These are phyloP conservation scores for Filosporella fistucella DNA, from an alignment of 495 filamentous ascomycete genomes.

Conservation along the genomic window DNA sequence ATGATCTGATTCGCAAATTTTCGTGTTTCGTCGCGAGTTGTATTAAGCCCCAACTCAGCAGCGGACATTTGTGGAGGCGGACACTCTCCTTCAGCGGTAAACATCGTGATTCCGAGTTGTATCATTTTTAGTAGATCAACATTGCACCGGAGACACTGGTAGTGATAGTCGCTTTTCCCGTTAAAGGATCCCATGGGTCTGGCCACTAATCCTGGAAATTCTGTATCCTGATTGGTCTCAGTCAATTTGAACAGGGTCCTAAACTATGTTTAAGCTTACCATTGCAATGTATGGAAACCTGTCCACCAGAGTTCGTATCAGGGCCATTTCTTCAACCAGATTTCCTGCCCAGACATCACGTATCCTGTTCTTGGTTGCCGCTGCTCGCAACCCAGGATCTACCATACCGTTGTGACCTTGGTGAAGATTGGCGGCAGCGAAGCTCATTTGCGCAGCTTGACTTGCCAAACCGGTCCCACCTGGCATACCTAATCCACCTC, in stretches of 20 bases:
- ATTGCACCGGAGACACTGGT: constrained; percentile 95
- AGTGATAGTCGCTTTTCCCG: constrained; percentile 95
- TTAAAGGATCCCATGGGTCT: constrained; percentile 91
- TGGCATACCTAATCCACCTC: constrained; percentile 46
- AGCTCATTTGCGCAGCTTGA: constrained; percentile 82
- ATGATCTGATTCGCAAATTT: constrained; percentile 50
- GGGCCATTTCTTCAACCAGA: constrained; percentile 81
- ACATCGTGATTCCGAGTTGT: constrained; percentile 90
- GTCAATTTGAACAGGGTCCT: neutral
- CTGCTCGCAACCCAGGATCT: constrained; percentile 29
- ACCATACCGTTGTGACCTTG: constrained; percentile 42
- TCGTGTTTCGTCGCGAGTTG: constrained; percentile 29
- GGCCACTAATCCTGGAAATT: constrained; percentile 94
- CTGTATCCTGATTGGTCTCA: constrained; percentile 67
- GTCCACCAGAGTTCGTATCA: constrained; percentile 74
- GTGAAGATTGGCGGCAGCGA: constrained; percentile 72
- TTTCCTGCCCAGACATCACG: constrained; percentile 94
- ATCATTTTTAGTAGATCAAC: constrained; percentile 96
- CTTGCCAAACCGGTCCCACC: constrained; percentile 82
- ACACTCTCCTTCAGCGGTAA: constrained; percentile 80
- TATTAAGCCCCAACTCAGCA: constrained; percentile 48
- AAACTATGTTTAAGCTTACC: constrained; percentile 50
- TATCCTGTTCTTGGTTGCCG: constrained; percentile 66
- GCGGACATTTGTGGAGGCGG: constrained; percentile 55
- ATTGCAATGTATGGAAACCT: constrained; percentile 94